Percentiles rank a stretch among this genome's conserved stretches.
These are phyloP conservation scores for Lupinus albus DNA, from an alignment of 306 rosid species.

Conservation along the genomic window DNA sequence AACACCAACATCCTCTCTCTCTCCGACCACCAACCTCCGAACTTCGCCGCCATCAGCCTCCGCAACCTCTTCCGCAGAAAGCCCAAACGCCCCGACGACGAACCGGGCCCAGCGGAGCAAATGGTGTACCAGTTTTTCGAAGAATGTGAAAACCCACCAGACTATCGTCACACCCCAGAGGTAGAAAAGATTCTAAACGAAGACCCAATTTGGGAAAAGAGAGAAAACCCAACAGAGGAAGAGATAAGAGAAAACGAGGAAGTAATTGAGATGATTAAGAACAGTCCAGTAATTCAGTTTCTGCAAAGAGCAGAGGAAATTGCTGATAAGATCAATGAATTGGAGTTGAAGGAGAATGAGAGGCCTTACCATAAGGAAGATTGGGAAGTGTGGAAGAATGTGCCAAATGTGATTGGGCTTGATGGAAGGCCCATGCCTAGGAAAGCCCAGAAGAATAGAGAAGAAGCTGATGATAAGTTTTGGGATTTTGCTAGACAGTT, in stretches of 20 bases:
- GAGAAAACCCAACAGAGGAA: conserved; percentile 66
- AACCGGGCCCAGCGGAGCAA: conserved; percentile 55
- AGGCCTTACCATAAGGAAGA: conserved; percentile 66
- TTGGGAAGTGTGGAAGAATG: conserved; percentile 60
- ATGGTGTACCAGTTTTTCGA: conserved; percentile 66
- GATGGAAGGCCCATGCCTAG: conserved; percentile 94
- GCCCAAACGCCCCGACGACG: conserved; percentile 45
- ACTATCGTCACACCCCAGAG: conserved; percentile 70
- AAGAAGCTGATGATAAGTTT: conserved; percentile 61
- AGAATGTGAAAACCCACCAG: conserved; percentile 71
- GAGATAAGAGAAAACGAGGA: conserved; percentile 62
- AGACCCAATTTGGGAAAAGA: conserved; percentile 52
- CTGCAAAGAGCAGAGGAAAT: conserved; percentile 63
- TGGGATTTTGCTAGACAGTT: conserved; percentile 92
- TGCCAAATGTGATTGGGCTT: conserved; percentile 71
- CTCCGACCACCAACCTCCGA: conserved; percentile 39
- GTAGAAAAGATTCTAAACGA: conserved; percentile 67
- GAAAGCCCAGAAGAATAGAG: conserved; percentile 54
- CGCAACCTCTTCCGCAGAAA: conserved; percentile 47
- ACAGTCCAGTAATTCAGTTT: conserved; percentile 63
- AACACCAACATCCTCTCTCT: conserved; percentile 41
- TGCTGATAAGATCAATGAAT: conserved; percentile 56
- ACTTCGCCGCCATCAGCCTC: conserved; percentile 64
- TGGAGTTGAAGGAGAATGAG: conserved; percentile 67
- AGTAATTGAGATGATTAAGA: conserved; percentile 50